Evolutionary conservation across 139 green algal genomes (phyloP).

Genomic region (Mychonastes homosphaera): DNA sequence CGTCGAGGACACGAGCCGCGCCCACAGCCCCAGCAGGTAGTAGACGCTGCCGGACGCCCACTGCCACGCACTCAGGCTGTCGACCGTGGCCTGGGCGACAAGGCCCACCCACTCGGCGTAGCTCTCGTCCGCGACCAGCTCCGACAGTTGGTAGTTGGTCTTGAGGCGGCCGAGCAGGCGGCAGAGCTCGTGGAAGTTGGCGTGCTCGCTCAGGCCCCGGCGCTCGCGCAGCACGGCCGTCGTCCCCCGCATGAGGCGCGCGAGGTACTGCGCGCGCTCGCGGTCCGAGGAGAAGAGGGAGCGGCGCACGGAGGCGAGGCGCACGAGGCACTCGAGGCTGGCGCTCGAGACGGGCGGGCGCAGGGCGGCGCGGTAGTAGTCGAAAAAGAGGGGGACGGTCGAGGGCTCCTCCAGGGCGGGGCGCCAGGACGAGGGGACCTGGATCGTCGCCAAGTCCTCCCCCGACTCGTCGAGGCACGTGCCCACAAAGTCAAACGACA

Average conservation of each 20-base stretch:
- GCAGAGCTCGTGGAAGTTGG: constrained; percentile 97
- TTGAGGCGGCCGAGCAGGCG: constrained; percentile 88
- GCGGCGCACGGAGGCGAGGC: constrained; percentile 81
- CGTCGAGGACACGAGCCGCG: constrained; percentile 77
- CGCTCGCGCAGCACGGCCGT: constrained; percentile 43
- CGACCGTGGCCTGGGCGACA: constrained; percentile 82
- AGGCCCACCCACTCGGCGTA: constrained; percentile 90
- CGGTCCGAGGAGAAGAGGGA: constrained; percentile 81
- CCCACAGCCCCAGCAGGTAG: constrained; percentile 89
- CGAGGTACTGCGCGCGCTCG: constrained; percentile 78
- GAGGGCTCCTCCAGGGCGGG: constrained; percentile 67
- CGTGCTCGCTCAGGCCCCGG: constrained; percentile 68
- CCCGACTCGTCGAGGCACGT: constrained; percentile 87
- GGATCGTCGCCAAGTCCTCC: constrained; percentile 93
- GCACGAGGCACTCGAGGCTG: constrained; percentile 70
- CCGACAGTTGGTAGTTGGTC: constrained; percentile 94
- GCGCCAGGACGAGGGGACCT: constrained; percentile 80
- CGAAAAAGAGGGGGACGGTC: constrained; percentile 84
- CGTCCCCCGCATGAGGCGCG: constrained; percentile 49
- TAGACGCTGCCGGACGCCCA: constrained; percentile 64
- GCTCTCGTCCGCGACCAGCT: constrained; percentile 78
- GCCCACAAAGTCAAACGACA: constrained; percentile 97
- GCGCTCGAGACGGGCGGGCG: constrained; percentile 68
- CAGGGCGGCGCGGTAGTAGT: constrained; percentile 72
- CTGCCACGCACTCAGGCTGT: constrained; percentile 69